Base-by-base conservation (phyloP, 306 rosid species). In the Senna siamea region DNA sequence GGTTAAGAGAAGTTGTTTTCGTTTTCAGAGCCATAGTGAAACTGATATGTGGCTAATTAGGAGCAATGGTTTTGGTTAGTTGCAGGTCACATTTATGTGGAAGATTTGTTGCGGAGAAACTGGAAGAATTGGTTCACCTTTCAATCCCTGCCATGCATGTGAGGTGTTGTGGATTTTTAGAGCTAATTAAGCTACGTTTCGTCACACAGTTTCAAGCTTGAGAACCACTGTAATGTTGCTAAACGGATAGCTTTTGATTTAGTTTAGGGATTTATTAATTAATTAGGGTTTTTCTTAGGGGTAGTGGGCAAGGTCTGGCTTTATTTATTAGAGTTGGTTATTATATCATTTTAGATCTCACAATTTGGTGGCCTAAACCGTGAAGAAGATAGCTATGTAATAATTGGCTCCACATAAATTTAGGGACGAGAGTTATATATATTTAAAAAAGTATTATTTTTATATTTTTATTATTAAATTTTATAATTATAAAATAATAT, bases 121-220 rank as follows among this genome's bases (percentile, higher is more conserved):
- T 26, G 1, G 30, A 26, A 26, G 30, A 26, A 37, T 37, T 37
- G 54, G 44, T 43, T 23, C 65, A 51, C 14, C 20, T 65, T 68
- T 69, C 54, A 35, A 41, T 63, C 69, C 61, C n/a, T 62, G 63
- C 48, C 54, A 30, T 61, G 34, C 61, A 72, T 55, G 79, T 66
- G 72, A 52, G 1, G 51, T 30, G 23, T 22, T 20, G 69, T 3
- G 9, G 15, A 62, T 62, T 62, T 37, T 62, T 46, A 38, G 30
- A 2, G 23, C 50, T 38, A 20, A 22, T 60, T 35, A 2, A 37
- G 28, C 67, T 9, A 61, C 8, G 8, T 61, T 37, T 9, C 48
- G 18, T 51, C 23, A 51, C 6, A 6, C 23, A 7, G 10, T 51
- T 51, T 17, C 56, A 51, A 17, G 56, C 56, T 51, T 51, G 3